phyloP scores from a whole-genome alignment of 805 yeast genomes.

The Candida maltosa region DNA sequence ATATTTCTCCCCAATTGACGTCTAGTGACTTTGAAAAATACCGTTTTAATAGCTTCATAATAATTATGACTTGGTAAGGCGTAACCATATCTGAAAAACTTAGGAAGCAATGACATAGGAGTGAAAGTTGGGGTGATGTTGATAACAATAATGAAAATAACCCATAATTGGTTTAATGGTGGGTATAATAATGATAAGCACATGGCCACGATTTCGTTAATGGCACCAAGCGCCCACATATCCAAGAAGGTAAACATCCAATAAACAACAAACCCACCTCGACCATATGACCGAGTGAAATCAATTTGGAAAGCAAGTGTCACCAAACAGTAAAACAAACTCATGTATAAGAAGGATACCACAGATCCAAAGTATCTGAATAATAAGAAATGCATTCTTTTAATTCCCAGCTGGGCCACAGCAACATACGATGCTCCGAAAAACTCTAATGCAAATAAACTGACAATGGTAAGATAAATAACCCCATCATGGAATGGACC shows the following conservation, averaged over 20 bases:
- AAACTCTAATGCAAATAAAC: constrained; percentile 69
- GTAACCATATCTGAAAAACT: constrained; percentile 63
- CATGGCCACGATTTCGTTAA: constrained; percentile 63
- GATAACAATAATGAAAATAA: constrained; percentile 63
- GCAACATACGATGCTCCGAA: constrained; percentile 51
- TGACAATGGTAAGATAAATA: constrained; percentile 65
- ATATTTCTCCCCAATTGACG: constrained; percentile 57
- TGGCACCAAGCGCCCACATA: constrained; percentile 75
- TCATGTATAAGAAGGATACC: constrained; percentile 50
- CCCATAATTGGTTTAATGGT: constrained; percentile 68
- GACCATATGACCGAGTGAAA: constrained; percentile 56
- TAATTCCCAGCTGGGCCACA: constrained; percentile 42
- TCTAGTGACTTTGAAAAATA: constrained; percentile 54
- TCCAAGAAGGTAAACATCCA: constrained; percentile 70
- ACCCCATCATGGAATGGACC: constrained; percentile 78
- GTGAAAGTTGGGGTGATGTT: constrained; percentile 70
- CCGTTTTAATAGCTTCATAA: constrained; percentile 56
- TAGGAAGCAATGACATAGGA: constrained; percentile 56
- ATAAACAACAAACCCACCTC: constrained; percentile 66
- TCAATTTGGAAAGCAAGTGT: constrained; percentile 70
- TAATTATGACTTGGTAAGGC: constrained; percentile 69
- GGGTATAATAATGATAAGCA: constrained; percentile 52
- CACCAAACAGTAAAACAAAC: constrained; percentile 57
- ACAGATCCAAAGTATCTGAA: constrained; percentile 53
- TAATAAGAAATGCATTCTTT: constrained; percentile 42